Evolutionary conservation across 345 rosid species (phyloP), one percentile per base, ranked within the genome.

Genomic region (Populus simonii): DNA sequence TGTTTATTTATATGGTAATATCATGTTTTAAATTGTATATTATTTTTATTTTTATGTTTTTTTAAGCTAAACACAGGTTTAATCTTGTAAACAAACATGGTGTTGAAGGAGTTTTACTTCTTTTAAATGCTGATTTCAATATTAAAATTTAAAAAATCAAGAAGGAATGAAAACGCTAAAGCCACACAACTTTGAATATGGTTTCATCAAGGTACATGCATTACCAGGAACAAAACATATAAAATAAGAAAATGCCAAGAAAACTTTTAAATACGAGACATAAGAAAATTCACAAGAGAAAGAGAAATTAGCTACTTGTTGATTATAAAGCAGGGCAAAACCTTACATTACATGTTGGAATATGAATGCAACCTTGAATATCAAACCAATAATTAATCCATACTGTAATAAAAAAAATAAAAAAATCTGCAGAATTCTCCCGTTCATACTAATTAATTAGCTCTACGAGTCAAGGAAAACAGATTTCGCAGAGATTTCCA

Each of bases 21-120:
- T 33, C 0, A 25, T 25, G 1, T 4, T 33, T 38, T 38, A 38
- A 38, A 38, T 0, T 38, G 1, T 7, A 7, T 0, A 7, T 27
- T 27, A 27, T 27, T 27, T 27, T 38, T 7, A 38, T 38, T 36
- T 36, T 36, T 7, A 36, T 6, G 8, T 7, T 36, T 36, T 36
- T 7, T 7, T 0, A 7, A 38, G 1, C 36, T 6, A 33, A 0
- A 4, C 36, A 33, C 0, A 0, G 0, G 6, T 33, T 33, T 33
- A 33, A 33, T 33, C 36, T 4, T 33, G 36, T 33, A 4, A 33
- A 33, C 36, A 33, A 33, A 33, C 5, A 33, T 33, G 6, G 0
- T 33, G 5, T 33, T 4, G 4, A 33, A 33, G 36, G 36, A 33
- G 5, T 33, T 33, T 33, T 33, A 33, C 6, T 33, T 33, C 4